phyloP scores from a whole-genome alignment of 352 stramenopile genomes.

The Globisporangium uncinulatum region DNA sequence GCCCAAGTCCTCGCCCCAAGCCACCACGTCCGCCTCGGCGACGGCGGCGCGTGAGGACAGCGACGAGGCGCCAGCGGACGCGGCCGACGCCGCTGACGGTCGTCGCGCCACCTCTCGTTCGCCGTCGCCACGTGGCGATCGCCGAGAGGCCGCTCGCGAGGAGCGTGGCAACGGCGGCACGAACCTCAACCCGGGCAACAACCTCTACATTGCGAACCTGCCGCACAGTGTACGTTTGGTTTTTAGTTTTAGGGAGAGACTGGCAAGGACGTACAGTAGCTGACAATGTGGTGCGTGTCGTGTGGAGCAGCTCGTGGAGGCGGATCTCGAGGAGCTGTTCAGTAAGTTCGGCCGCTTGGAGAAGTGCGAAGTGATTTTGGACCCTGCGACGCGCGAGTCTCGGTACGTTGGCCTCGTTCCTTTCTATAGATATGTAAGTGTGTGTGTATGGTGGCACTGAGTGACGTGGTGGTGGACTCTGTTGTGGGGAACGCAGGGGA shows the following conservation, averaged over 20 bases:
- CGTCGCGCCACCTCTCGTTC: constrained; percentile 36
- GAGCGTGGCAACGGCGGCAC: not conserved
- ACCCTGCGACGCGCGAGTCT: constrained; percentile 71
- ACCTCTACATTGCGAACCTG: constrained; percentile 77
- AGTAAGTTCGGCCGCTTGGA: constrained; percentile 63
- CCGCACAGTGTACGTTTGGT: constrained; percentile 31
- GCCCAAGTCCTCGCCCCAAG: constrained; percentile 12
- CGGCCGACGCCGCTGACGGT: not conserved
- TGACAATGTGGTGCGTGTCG: not conserved
- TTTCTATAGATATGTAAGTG: not conserved
- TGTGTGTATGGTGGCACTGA: not conserved
- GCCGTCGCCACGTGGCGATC: constrained; percentile 12
- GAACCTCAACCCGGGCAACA: constrained; percentile 64
- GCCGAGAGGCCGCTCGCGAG: not conserved
- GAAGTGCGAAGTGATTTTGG: constrained; percentile 79
- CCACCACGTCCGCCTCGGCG: constrained; percentile 3
- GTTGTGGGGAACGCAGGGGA: constrained; percentile 21
- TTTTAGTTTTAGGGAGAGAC: too few species aligned
- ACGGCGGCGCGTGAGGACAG: not conserved
- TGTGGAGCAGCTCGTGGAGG: constrained; percentile 25
- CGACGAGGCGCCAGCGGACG: not conserved
- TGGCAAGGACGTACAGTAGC: too few species aligned
- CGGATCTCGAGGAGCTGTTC: constrained; percentile 68
- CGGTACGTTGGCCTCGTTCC: constrained; percentile 22
- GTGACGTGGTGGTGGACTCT: too few species aligned